Base-by-base conservation (phyloP, 371 early-diverging fungal species). In the Caulochytrium protostelioides region DNA sequence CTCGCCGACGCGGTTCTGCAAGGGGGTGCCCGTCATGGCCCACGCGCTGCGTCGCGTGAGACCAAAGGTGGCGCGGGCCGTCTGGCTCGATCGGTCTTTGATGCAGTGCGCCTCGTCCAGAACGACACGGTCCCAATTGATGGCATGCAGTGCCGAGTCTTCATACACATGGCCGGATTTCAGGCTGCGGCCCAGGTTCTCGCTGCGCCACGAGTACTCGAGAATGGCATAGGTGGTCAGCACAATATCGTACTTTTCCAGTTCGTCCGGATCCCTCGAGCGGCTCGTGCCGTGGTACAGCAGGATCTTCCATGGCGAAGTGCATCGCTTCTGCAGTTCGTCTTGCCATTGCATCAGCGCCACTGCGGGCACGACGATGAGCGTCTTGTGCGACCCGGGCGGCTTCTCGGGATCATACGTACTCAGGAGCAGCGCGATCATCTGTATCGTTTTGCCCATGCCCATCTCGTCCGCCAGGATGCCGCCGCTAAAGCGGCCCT, bases 371-470 rank as follows among this genome's bases (percentile, higher is more conserved):
- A 78, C 79, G 15, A 89, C 42, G 17, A 91, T 77, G 33, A 91
- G 55, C 33, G 77, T 91, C n/a, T n/a, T n/a, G n/a, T n/a, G n/a
- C n/a, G n/a, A n/a, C n/a, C n/a, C n/a, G n/a, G n/a, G n/a, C 2
- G 86, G 85, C 20, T 62, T 64, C 15, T 64, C 52, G 7, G 50
- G 51, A 3, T 54, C 59, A 23, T 69, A 70, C 12, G 59, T 41
- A 10, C 36, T 49, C 8, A 85, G 53, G 1, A 92, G 46, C 26
- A 94, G 59, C 0, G 86, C 64, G 25, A 97, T 87, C 19, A 83
- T 80, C 50, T 94, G 95, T 31, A 98, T 79, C 0, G 98, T 97
- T 54, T 98, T 98, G 32, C 98, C 97, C 86, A 97, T 84, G 4
- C 97, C 91, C 90, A 92, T 92, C 43, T 89, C 89, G 59, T 86